Base-by-base conservation (phyloP, 2,329 filamentous ascomycete species). In the Phyllosticta capitalensis region DNA sequence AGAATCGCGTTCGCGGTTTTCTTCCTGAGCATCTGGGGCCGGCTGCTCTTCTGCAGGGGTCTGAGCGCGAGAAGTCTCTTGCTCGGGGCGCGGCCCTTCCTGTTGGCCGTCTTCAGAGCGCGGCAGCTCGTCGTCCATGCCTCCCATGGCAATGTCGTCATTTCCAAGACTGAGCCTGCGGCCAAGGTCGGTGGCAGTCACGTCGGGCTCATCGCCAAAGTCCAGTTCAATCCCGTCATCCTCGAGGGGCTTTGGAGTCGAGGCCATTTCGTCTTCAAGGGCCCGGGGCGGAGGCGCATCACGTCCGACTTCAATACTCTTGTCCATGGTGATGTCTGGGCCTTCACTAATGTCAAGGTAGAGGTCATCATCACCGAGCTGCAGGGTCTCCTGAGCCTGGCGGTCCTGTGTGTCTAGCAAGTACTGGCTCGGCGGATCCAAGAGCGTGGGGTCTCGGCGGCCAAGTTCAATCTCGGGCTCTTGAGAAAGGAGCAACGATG, bases 271-370 rank as follows among this genome's bases (percentile, higher is more conserved):
- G 26, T 72, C 70, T 2, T 69, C 70, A 20, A 63, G 57, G 10
- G 66, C 65, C 59, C 70, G 67, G 38, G 87, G 79, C 17, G 83
- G 79, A 4, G 89, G 86, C 20, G 89, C 92, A 65, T 95, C 87
- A 85, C 92, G 88, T 68, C 92, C 94, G 66, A 90, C 81, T 85
- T 99, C 94, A 61, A 96, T 86, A 67, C 86, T 94, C 62, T 78
- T 74, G 28, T 72, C 71, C 59, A 79, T 62, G 56, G 67, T 66
- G 53, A 64, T 59, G 65, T 68, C 67, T 24, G 70, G 58, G 63
- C 71, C 74, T 56, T 84, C 81, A 33, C 81, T 83, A 62, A 90
- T 81, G 64, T 90, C 87, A 33, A 90, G 78, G 65, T 85, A 86
- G 5, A 78, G 63, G 63, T 83, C 78, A 62, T 83, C 70, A 20